A percentile compares a stretch with the other conserved stretches of the same genome.
Evolutionary conservation across 2,329 filamentous ascomycete species (phyloP).

Genomic region (Fusarium vanettenii): DNA sequence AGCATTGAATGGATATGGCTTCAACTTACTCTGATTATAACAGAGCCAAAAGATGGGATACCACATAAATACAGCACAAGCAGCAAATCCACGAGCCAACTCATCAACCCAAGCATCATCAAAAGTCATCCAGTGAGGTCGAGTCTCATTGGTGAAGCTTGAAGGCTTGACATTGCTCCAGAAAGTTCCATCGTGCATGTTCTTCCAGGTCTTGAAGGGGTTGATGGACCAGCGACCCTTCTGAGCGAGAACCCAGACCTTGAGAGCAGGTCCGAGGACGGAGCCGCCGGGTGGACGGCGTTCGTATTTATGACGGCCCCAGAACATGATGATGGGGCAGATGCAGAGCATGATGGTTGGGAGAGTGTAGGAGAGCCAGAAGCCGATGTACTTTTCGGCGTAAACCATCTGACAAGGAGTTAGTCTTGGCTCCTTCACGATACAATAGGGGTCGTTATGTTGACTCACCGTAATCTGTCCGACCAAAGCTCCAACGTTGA

Average conservation of each 20-base stretch:
- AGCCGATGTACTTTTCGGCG: constrained; percentile 79
- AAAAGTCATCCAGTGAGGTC: constrained; percentile 79
- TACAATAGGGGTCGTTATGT: neutral
- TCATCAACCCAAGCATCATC: constrained; percentile 85
- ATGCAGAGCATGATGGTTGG: constrained; percentile 74
- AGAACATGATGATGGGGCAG: constrained; percentile 72
- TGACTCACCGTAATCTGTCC: constrained; percentile 66
- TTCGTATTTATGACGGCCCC: constrained; percentile 69
- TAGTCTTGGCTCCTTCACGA: neutral
- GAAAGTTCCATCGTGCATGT: constrained; percentile 67
- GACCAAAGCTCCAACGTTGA: constrained; percentile 75
- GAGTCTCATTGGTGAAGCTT: constrained; percentile 62
- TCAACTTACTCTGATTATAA: constrained; percentile 55
- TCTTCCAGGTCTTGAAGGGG: constrained; percentile 68
- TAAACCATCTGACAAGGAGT: constrained; percentile 65
- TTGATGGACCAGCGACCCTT: constrained; percentile 78
- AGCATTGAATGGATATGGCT: neutral
- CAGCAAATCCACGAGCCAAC: constrained; percentile 73
- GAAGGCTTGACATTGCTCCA: constrained; percentile 79
- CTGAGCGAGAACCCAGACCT: constrained; percentile 70
- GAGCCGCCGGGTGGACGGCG: constrained; percentile 72
- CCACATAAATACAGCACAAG: constrained; percentile 77
- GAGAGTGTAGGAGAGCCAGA: constrained; percentile 77
- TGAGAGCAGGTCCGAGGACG: constrained; percentile 73
- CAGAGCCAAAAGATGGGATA: constrained; percentile 72